Evolutionary conservation across 768 basidiomycete species (phyloP).

Genomic region (Lactarius tabidus): DNA sequence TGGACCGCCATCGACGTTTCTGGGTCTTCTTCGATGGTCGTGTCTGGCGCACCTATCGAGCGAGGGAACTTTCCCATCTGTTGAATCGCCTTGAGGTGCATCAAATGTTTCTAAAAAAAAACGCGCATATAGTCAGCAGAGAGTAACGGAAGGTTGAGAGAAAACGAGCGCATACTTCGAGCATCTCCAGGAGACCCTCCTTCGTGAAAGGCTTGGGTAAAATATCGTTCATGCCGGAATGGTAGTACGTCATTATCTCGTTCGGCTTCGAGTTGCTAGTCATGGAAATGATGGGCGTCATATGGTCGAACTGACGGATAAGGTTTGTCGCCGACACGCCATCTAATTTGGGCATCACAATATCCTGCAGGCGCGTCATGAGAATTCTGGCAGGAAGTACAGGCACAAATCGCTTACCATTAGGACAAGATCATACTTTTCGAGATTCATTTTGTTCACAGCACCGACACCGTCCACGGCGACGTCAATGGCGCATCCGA

Average conservation of each 20-base stretch:
- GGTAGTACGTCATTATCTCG: slow-evolving; percentile 89
- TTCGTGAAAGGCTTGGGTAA: slow-evolving; percentile 97
- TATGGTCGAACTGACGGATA: slow-evolving; percentile 91
- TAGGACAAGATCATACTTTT: slow-evolving; percentile 92
- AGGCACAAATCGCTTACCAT: slow-evolving; percentile 58
- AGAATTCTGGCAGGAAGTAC: neutral
- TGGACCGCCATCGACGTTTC: slow-evolving; percentile 40
- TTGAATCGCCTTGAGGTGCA: slow-evolving; percentile 26
- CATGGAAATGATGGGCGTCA: slow-evolving; percentile 98
- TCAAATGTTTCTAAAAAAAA: slow-evolving; percentile 25
- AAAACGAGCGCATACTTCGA: slow-evolving; percentile 55
- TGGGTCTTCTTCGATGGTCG: slow-evolving; percentile 38
- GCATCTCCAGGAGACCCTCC: slow-evolving; percentile 83
- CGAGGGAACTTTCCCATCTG: slow-evolving; percentile 26
- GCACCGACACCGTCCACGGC: slow-evolving; percentile 91
- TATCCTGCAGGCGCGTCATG: slow-evolving; percentile 54
- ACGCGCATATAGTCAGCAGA: slow-evolving; percentile 10
- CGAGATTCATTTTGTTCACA: slow-evolving; percentile 93
- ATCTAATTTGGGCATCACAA: slow-evolving; percentile 89
- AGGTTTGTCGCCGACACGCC: slow-evolving; percentile 88
- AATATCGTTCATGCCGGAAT: slow-evolving; percentile 94
- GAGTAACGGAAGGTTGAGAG: slow-evolving; percentile 15
- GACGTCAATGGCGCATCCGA: slow-evolving; percentile 91
- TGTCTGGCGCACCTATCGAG: slow-evolving; percentile 17
- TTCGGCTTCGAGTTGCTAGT: slow-evolving; percentile 91